These are phyloP conservation scores for Annona cherimola DNA, from an alignment of 164 flowering plant species.

Conservation along the genomic window DNA sequence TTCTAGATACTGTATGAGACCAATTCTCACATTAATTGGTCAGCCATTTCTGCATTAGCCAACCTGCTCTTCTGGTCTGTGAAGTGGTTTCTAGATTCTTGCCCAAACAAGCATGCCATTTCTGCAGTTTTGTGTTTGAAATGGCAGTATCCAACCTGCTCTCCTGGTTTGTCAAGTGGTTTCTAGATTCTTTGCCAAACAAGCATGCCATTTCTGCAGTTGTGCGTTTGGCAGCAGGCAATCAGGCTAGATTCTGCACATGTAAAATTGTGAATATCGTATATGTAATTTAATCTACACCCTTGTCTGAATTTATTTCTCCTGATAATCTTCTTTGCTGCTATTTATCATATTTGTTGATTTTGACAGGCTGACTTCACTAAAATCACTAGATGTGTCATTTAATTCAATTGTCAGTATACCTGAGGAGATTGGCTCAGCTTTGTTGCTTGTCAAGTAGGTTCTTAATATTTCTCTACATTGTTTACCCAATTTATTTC, in stretches of 20 bases:
- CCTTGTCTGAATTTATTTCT: background rate
- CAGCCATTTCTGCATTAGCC: background rate
- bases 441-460: slow-evolving; percentile 80
- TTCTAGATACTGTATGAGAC: background rate
- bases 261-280: background rate
- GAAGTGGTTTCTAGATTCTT: background rate
- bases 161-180: background rate
- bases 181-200: background rate
- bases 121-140: background rate
- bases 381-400: slow-evolving; percentile 79
- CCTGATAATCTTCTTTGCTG: background rate
- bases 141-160: background rate
- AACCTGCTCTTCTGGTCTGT: background rate
- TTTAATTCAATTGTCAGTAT: slow-evolving; percentile 46
- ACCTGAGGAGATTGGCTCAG: slow-evolving; percentile 86
- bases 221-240: background rate
- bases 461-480: slow-evolving; percentile 10
- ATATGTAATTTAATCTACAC: background rate
- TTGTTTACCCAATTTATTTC: slow-evolving; percentile 1
- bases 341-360: slow-evolving; percentile 2
- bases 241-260: background rate
- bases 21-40: background rate
- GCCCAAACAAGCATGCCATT: background rate
- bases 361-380: slow-evolving; percentile 63
- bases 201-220: background rate